Percentiles rank a stretch among this genome's conserved stretches.
Evolutionary conservation across 257 asterid species (phyloP).

Genomic region (Petunia axillaris): DNA sequence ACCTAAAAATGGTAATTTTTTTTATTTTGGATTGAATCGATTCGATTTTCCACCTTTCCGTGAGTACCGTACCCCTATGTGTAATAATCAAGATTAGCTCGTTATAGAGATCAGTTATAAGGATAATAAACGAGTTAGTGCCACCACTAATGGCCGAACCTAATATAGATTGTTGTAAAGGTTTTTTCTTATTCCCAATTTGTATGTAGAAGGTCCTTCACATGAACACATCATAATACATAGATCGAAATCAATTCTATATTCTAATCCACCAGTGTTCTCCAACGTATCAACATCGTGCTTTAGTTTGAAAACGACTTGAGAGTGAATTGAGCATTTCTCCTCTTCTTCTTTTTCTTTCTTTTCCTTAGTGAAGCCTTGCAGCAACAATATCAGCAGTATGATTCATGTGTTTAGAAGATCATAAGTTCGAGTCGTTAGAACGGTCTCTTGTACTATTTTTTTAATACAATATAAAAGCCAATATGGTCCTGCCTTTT

Average conservation of each 20-base stretch:
- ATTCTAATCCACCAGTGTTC: background rate
- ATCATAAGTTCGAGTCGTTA: too few relatives aligned
- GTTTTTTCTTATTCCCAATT: background rate
- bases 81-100: background rate
- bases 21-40: too few relatives aligned
- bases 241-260: background rate
- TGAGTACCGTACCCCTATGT: background rate
- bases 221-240: slow-evolving; percentile 4
- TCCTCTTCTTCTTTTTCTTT: background rate
- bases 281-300: slow-evolving; percentile 10
- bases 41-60: too few relatives aligned
- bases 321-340: background rate
- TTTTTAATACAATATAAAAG: too few relatives aligned
- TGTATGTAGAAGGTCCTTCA: background rate
- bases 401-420: too few relatives aligned
- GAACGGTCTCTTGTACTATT: too few relatives aligned
- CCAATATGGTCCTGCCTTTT: too few relatives aligned
- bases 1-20: too few relatives aligned
- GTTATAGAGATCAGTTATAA: background rate
- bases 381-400: too few relatives aligned
- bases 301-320: slow-evolving; percentile 14
- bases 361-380: too few relatives aligned
- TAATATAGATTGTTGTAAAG: slow-evolving; percentile 6
- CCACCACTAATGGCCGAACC: background rate
- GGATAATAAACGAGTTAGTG: background rate